A percentile compares a stretch with the other conserved stretches of the same genome.
phyloP scores from a whole-genome alignment of 2,329 filamentous ascomycete species.

The Penicillium decumbens region DNA sequence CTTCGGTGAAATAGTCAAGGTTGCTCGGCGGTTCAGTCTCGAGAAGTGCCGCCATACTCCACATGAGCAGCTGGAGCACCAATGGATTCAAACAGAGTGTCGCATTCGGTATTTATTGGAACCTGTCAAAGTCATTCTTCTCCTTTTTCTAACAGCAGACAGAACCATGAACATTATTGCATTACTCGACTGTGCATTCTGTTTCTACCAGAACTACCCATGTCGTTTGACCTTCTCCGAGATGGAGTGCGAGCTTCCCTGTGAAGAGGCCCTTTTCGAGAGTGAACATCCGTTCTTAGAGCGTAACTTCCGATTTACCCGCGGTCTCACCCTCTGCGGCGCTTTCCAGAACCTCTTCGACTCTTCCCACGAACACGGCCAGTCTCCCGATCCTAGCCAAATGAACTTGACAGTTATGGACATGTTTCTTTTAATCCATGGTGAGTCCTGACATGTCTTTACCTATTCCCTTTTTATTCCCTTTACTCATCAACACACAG shows the following conservation, averaged over 20 bases:
- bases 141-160: conserved; percentile 6
- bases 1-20: conserved; percentile 43
- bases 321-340: conserved; percentile 35
- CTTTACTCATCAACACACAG: conserved; percentile 14
- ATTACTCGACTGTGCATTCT: conserved; percentile 44
- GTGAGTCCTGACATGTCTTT: conserved; percentile 21
- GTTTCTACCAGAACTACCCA: conserved; percentile 45
- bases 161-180: conserved; percentile 42
- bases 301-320: conserved; percentile 36
- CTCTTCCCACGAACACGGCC: conserved; percentile 15
- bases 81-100: conserved; percentile 45
- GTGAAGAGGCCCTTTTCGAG: conserved; percentile 38
- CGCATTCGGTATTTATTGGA: conserved; percentile 37
- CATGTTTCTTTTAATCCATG: conserved; percentile 43
- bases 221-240: conserved; percentile 40
- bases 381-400: conserved; percentile 6
- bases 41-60: conserved; percentile 36
- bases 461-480: not conserved
- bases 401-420: conserved; percentile 35
- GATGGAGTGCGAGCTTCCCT: conserved; percentile 44
- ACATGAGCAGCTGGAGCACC: conserved; percentile 36
- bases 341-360: conserved; percentile 41
- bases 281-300: conserved; percentile 43
- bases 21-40: conserved; percentile 39
- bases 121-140: too few species aligned